phyloP scores from a whole-genome alignment of 805 yeast genomes.

The Candida tammaniensis region DNA sequence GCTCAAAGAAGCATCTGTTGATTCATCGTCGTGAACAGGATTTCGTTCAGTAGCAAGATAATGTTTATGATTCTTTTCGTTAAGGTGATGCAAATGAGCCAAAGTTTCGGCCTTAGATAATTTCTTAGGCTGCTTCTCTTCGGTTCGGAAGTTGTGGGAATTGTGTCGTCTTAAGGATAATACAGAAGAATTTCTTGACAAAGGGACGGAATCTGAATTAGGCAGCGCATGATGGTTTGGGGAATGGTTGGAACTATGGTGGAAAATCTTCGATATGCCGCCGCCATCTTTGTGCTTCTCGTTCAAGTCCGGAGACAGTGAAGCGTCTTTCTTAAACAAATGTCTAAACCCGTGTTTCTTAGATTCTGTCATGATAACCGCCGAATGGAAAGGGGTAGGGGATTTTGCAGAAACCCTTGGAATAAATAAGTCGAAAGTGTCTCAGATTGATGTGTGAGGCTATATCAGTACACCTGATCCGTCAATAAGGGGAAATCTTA shows the following conservation, averaged over 20 bases:
- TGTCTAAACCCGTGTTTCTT: constrained; percentile 5
- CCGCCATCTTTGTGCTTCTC: constrained; percentile 1
- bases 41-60: constrained; percentile 7
- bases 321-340: constrained; percentile 4
- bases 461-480: no score
- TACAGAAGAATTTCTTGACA: constrained; percentile 18
- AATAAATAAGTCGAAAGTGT: no score
- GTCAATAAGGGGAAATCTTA: no score
- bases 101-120: constrained; percentile 33
- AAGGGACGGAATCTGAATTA: constrained; percentile 20
- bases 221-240: no score
- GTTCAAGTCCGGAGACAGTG: neutral
- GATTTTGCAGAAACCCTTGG: no score
- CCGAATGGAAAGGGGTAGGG: no score
- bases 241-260: constrained; percentile 1
- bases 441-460: no score
- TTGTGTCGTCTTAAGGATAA: constrained; percentile 19
- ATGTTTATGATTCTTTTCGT: constrained; percentile 22
- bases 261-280: constrained; percentile 7
- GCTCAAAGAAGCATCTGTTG: neutral
- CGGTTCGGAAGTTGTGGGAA: constrained; percentile 11
- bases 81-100: constrained; percentile 33
- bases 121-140: constrained; percentile 13
- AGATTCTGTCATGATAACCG: constrained; percentile 7
- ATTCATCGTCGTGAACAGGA: neutral